These are phyloP conservation scores for Penicillium olsonii DNA, from an alignment of 2,329 filamentous ascomycete species.

Conservation along the genomic window DNA sequence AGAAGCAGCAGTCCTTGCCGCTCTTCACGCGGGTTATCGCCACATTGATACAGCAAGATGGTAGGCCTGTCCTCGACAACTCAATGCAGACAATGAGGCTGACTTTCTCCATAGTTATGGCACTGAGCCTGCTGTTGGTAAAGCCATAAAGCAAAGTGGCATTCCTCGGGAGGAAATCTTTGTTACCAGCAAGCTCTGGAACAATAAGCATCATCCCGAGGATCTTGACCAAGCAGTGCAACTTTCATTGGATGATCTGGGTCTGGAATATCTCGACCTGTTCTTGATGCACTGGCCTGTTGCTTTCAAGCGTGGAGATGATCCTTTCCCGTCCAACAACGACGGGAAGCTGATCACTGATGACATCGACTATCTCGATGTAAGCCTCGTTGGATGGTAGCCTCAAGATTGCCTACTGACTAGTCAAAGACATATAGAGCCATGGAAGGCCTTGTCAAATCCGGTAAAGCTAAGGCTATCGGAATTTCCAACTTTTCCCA, in stretches of 20 bases:
- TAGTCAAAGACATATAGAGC: slow-evolving; percentile 50
- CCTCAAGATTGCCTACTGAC: not conserved
- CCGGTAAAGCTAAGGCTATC: slow-evolving; percentile 52
- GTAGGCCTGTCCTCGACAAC: slow-evolving; percentile 25
- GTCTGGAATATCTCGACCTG: slow-evolving; percentile 68
- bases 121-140: slow-evolving; percentile 67
- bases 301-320: slow-evolving; percentile 53
- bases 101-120: slow-evolving; percentile 50
- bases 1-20: slow-evolving; percentile 50
- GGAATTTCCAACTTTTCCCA: slow-evolving; percentile 54
- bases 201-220: slow-evolving; percentile 62
- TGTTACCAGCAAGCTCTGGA: slow-evolving; percentile 69
- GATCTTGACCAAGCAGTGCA: slow-evolving; percentile 65
- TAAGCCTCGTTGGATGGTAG: slow-evolving; percentile 20
- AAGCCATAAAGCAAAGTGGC: slow-evolving; percentile 63
- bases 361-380: slow-evolving; percentile 53
- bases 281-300: slow-evolving; percentile 70
- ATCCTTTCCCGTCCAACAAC: slow-evolving; percentile 47
- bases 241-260: slow-evolving; percentile 63
- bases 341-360: slow-evolving; percentile 45
- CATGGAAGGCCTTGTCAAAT: slow-evolving; percentile 46
- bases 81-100: not conserved
- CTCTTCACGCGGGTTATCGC: slow-evolving; percentile 53
- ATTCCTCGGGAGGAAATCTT: slow-evolving; percentile 67
- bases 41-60: slow-evolving; percentile 56